These are phyloP conservation scores for Pleurotus ostreatus DNA, from an alignment of 768 basidiomycete genomes.

Conservation along the genomic window DNA sequence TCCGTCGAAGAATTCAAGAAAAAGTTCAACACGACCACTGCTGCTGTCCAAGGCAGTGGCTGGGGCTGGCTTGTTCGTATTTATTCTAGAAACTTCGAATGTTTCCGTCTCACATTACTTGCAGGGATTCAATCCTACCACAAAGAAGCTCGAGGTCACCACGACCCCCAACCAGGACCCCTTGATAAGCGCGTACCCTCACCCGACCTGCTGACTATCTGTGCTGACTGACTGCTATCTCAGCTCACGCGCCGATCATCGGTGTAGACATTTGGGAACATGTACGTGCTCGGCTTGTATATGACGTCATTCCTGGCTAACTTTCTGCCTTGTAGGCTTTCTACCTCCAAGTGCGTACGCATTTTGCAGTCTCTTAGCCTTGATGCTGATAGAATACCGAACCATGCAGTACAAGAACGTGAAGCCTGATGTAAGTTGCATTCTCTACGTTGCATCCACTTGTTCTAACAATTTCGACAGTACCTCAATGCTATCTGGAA, in stretches of 20 bases:
- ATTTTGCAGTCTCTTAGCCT: not conserved
- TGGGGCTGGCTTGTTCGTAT: slow-evolving; percentile 92
- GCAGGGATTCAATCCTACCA: slow-evolving; percentile 65
- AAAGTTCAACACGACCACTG: slow-evolving; percentile 81
- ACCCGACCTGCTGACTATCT: too few species aligned
- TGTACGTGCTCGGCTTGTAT: slow-evolving; percentile 36
- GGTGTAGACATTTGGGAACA: slow-evolving; percentile 99
- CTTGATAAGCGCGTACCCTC: slow-evolving; percentile 35
- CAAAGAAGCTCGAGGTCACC: slow-evolving; percentile 80
- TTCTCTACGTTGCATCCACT: not conserved
- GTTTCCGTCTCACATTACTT: slow-evolving; percentile 1
- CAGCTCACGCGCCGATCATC: slow-evolving; percentile 85
- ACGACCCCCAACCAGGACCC: slow-evolving; percentile 98
- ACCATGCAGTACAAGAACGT: slow-evolving; percentile 78
- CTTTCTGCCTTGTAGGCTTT: slow-evolving; percentile 47
- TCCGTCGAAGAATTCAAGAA: slow-evolving; percentile 85
- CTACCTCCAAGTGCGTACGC: slow-evolving; percentile 49
- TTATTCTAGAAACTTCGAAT: too few species aligned
- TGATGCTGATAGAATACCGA: slow-evolving; percentile 9
- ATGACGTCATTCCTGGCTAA: slow-evolving; percentile 9
- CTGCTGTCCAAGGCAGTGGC: slow-evolving; percentile 92
- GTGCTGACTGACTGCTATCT: slow-evolving; percentile 1
- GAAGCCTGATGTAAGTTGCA: slow-evolving; percentile 78
- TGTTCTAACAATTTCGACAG: slow-evolving; percentile 30
- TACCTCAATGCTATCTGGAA: slow-evolving; percentile 95